Conservation (phyloP, 1,284 basidiomycete genomes). For the Cystobasidiaceae sp. region DNA sequence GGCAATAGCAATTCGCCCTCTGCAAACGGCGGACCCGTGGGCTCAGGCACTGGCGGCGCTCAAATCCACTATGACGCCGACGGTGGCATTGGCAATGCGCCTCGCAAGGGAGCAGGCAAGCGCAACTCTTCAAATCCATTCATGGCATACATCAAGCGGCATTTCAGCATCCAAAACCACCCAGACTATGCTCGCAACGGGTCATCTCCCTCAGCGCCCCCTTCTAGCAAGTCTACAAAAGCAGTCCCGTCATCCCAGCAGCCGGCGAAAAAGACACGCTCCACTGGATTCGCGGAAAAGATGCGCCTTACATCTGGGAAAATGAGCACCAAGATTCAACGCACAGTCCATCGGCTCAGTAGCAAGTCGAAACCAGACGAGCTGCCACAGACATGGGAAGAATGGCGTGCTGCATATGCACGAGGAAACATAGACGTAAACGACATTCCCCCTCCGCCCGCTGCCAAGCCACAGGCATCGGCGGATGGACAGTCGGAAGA, state of each 20-base stretch:
- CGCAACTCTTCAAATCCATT: background rate
- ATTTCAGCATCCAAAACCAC: slow-evolving; percentile 10
- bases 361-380: slow-evolving; percentile 38
- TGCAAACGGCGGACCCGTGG: too few relatives aligned
- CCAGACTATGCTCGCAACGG: background rate
- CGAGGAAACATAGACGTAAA: slow-evolving; percentile 38
- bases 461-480: background rate
- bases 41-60: background rate
- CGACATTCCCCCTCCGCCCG: slow-evolving; percentile 37
- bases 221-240: background rate
- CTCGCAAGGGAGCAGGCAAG: background rate
- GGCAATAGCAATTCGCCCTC: too few relatives aligned
- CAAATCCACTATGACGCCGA: background rate
- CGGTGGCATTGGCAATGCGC: slow-evolving; percentile 5
- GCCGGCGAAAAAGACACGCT: slow-evolving; percentile 24
- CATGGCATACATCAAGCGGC: slow-evolving; percentile 14
- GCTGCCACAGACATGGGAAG: slow-evolving; percentile 39
- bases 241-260: background rate
- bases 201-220: background rate
- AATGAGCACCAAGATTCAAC: slow-evolving; percentile 8
- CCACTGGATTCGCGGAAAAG: slow-evolving; percentile 16
- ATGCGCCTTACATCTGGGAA: slow-evolving; percentile 21
- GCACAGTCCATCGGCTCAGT: slow-evolving; percentile 25
- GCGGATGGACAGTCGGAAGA: background rate
- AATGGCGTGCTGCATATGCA: slow-evolving; percentile 37